Conservation (phyloP, 345 rosid species). For the Linum lewisii region DNA sequence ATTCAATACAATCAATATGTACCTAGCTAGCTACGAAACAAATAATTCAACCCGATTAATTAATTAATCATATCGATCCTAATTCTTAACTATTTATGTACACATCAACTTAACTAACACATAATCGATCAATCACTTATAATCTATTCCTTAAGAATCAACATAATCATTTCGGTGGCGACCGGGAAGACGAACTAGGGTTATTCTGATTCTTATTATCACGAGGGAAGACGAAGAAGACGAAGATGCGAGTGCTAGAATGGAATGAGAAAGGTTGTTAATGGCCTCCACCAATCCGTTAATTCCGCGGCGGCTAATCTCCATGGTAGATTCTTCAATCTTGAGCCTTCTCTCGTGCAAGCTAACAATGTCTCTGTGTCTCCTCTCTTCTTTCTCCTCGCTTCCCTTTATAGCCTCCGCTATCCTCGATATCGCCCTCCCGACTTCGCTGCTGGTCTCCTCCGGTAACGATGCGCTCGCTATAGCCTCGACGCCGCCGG, state of each 20-base stretch:
- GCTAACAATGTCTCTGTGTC: conserved; percentile 58
- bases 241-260: conserved; percentile 50
- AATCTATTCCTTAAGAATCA: neutral
- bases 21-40: no score
- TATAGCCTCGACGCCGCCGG: conserved; percentile 12
- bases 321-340: conserved; percentile 61
- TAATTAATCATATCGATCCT: no score
- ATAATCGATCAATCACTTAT: conserved; percentile 14
- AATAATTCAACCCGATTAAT: no score
- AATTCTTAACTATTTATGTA: no score
- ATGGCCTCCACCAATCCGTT: conserved; percentile 65
- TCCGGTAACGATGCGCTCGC: conserved; percentile 19
- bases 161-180: conserved; percentile 21
- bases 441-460: conserved; percentile 25
- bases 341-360: conserved; percentile 55
- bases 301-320: conserved; percentile 50
- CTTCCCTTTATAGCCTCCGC: conserved; percentile 66
- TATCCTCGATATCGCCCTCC: conserved; percentile 54
- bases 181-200: neutral
- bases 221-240: neutral
- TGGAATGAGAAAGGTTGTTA: conserved; percentile 77
- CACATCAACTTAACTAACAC: neutral
- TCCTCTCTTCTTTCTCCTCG: conserved; percentile 56
- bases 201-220: conserved; percentile 19
- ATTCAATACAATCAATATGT: no score